These are phyloP conservation scores for Aspergillus sp. DNA, from an alignment of 2,329 filamentous ascomycete species.

Conservation along the genomic window DNA sequence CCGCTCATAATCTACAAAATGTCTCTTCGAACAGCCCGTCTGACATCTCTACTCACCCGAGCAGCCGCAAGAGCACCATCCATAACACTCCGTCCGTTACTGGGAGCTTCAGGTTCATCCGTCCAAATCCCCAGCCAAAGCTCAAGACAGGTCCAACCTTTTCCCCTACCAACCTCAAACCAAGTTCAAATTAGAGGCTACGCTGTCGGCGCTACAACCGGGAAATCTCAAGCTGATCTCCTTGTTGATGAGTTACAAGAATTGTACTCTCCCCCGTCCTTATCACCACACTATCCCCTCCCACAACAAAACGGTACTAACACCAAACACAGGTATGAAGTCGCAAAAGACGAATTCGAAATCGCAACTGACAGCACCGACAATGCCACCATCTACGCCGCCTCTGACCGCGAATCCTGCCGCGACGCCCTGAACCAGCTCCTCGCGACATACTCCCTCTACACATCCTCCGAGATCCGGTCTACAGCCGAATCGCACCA, in stretches of 20 bases:
- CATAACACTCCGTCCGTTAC: no score
- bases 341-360: conserved; percentile 44
- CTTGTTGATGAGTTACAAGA: conserved; percentile 34
- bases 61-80: background rate
- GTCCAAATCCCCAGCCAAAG: background rate
- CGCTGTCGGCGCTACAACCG: conserved; percentile 4
- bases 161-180: conserved; percentile 1
- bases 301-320: conserved; percentile 1
- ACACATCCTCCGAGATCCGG: conserved; percentile 16
- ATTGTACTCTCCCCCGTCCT: conserved; percentile 16
- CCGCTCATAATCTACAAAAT: background rate
- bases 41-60: background rate
- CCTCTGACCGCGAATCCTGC: conserved; percentile 40
- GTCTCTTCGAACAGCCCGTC: conserved; percentile 1
- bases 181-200: no score
- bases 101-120: background rate
- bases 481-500: conserved; percentile 4
- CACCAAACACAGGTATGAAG: conserved; percentile 31
- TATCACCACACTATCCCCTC: background rate
- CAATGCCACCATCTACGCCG: conserved; percentile 39
- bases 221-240: conserved; percentile 24
- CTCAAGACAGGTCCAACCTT: background rate
- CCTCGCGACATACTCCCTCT: conserved; percentile 27
- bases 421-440: conserved; percentile 40
- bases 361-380: conserved; percentile 44